These are phyloP conservation scores for Taxawa tesnikishii DNA, from an alignment of 2,329 filamentous ascomycete genomes.

Conservation along the genomic window DNA sequence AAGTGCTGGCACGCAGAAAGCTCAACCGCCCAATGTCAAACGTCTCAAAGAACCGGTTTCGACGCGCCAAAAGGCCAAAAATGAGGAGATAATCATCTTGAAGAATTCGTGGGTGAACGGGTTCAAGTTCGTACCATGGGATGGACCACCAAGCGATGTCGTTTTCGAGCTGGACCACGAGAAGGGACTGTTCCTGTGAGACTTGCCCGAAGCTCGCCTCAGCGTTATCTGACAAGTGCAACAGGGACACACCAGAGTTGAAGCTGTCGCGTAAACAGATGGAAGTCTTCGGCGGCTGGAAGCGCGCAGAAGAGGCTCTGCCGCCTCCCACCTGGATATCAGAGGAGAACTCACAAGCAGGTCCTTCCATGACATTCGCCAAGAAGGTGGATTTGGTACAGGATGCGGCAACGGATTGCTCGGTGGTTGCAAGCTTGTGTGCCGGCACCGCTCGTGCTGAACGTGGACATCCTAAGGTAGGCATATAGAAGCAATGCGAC, in stretches of 20 bases:
- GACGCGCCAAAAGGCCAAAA: slow-evolving; percentile 52
- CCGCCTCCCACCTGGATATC: slow-evolving; percentile 28
- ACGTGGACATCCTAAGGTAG: slow-evolving; percentile 56
- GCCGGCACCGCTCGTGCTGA: slow-evolving; percentile 61
- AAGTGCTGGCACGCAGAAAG: not conserved
- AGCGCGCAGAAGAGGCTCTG: slow-evolving; percentile 59
- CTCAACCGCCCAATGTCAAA: slow-evolving; percentile 15
- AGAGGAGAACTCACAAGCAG: slow-evolving; percentile 15
- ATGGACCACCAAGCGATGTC: slow-evolving; percentile 42
- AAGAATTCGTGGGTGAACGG: slow-evolving; percentile 72
- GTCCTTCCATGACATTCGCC: slow-evolving; percentile 44
- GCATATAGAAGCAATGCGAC: too few relatives aligned
- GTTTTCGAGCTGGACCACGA: slow-evolving; percentile 48
- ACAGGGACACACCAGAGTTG: slow-evolving; percentile 56
- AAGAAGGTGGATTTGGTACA: slow-evolving; percentile 73
- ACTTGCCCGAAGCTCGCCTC: slow-evolving; percentile 8
- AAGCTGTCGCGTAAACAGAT: slow-evolving; percentile 63
- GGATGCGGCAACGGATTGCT: slow-evolving; percentile 92
- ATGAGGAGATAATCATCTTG: slow-evolving; percentile 65
- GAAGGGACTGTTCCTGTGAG: slow-evolving; percentile 52
- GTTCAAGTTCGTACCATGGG: slow-evolving; percentile 77
- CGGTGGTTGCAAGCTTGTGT: slow-evolving; percentile 89
- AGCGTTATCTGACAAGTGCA: not conserved
- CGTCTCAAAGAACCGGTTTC: slow-evolving; percentile 36
- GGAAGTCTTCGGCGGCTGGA: slow-evolving; percentile 74